Evolutionary conservation across 768 basidiomycete genomes (phyloP), one percentile per base, ranked within the genome.

Genomic region (Xanthoconium stramineum): DNA sequence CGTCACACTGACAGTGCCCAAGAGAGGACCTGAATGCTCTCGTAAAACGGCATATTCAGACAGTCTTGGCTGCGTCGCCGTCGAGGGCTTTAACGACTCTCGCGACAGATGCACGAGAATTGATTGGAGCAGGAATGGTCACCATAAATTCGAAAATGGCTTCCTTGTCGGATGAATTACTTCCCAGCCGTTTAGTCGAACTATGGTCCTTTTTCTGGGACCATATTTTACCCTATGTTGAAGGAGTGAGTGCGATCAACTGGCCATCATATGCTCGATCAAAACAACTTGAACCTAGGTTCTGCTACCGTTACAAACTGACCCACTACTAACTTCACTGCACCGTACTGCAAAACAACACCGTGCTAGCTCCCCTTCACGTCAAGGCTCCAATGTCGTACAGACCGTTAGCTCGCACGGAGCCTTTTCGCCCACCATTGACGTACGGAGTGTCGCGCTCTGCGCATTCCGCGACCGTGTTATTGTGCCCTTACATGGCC

Each of bases 201-300:
- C 79, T 90, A 17, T 98, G 94, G 94, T 83, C 80, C 14, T 95
- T 96, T 77, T 97, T 97, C 72, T 96, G 91, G 88, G 89, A 89
- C 62, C 85, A 90, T 57, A 85, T 94, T 29, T 75, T 94, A 8
- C 88, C 91, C 9, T 94, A 94, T 66, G 76, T 93, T 35, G 91
- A 94, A 79, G 91, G 90, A 52, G 91, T 93, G 63, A 67, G 85
- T 78, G 20, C 17, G 4, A 39, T 48, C 20, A 13, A 1, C 32
- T n/a, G 12, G 11, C 45, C 7, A 33, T 47, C 13, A 17, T 35
- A 39, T 52, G 28, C 10, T 30, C 35, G 14, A n/a, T 17, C 30
- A 28, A 50, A 15, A 19, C 19, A 56, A 76, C 19, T 71, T 15
- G 72, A 76, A 20, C 49, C 17, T 56, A 85, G 83, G 79, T 82